Percentiles rank a stretch among this genome's conserved stretches.
These are phyloP conservation scores for Pyracantha coccinea DNA, from an alignment of 331 rosid genomes.

Conservation along the genomic window DNA sequence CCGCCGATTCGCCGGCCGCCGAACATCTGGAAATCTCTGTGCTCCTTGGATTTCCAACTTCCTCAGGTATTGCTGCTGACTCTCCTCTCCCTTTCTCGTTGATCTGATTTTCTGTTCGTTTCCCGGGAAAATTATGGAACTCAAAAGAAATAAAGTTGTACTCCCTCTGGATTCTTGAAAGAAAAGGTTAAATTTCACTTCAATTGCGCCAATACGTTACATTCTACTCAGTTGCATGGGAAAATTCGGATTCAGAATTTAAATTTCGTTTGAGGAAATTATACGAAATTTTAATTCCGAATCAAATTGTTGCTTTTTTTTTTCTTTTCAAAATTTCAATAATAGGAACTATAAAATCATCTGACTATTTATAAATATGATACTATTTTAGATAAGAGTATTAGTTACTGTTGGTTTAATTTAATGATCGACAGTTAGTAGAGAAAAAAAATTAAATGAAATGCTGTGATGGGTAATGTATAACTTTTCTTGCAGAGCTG, in stretches of 20 bases:
- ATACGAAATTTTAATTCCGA: too few relatives aligned
- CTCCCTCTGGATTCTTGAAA: neutral
- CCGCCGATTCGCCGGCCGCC: slow-evolving; percentile 30
- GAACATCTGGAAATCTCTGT: slow-evolving; percentile 21
- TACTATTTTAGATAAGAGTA: neutral
- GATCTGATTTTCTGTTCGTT: slow-evolving; percentile 43
- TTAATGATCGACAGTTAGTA: neutral
- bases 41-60: neutral
- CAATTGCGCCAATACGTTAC: neutral
- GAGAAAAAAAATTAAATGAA: neutral
- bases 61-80: slow-evolving; percentile 19
- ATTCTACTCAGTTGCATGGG: neutral
- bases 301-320: neutral
- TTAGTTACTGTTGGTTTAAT: slow-evolving; percentile 1
- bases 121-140: slow-evolving; percentile 4
- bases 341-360: neutral
- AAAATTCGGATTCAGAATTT: slow-evolving; percentile 11
- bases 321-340: neutral
- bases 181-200: neutral
- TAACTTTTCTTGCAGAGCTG: neutral
- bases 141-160: neutral
- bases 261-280: neutral
- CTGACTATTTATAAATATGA: neutral
- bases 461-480: neutral
- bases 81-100: slow-evolving; percentile 14